These are phyloP conservation scores for Vanrija pseudolonga DNA, from an alignment of 1,284 basidiomycete species.

Conservation along the genomic window DNA sequence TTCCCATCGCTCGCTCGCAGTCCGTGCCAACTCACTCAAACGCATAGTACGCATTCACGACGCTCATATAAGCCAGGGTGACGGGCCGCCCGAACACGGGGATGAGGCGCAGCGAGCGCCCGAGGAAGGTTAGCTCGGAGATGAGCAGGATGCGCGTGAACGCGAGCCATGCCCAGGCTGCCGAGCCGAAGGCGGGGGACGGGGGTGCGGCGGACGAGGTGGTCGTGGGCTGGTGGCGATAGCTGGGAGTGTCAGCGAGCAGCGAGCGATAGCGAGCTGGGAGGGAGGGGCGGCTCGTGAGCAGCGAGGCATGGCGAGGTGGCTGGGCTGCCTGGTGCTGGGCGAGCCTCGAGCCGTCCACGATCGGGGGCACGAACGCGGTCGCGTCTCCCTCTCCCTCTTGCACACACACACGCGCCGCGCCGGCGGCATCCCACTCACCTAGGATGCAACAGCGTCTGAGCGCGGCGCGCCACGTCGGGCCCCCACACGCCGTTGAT, in stretches of 20 bases:
- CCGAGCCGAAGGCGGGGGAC: neutral
- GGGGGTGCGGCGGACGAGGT: conserved; percentile 1
- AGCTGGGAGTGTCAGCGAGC: conserved; percentile 17
- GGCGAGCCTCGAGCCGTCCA: too few relatives aligned
- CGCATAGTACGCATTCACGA: conserved; percentile 47
- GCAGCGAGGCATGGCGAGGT: too few relatives aligned
- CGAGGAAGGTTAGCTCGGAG: conserved; percentile 45
- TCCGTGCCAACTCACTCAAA: conserved; percentile 41
- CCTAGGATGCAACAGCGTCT: conserved; percentile 41
- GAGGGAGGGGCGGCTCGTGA: too few relatives aligned
- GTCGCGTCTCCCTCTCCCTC: too few relatives aligned
- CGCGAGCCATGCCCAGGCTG: conserved; percentile 26
- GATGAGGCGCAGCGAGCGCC: conserved; percentile 36
- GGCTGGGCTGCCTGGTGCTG: too few relatives aligned
- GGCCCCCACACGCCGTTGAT: conserved; percentile 48
- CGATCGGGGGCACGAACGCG: too few relatives aligned
- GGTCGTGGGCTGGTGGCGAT: conserved; percentile 36
- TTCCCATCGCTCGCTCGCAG: neutral
- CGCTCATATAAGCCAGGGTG: conserved; percentile 40
- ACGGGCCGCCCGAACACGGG: conserved; percentile 37
- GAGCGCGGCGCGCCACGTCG: conserved; percentile 41
- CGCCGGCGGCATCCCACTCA: conserved; percentile 11
- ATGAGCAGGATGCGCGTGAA: conserved; percentile 43
- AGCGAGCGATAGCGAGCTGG: neutral
- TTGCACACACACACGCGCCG: neutral